These are phyloP conservation scores for Russula vinacea DNA, from an alignment of 768 basidiomycete genomes.

Conservation along the genomic window DNA sequence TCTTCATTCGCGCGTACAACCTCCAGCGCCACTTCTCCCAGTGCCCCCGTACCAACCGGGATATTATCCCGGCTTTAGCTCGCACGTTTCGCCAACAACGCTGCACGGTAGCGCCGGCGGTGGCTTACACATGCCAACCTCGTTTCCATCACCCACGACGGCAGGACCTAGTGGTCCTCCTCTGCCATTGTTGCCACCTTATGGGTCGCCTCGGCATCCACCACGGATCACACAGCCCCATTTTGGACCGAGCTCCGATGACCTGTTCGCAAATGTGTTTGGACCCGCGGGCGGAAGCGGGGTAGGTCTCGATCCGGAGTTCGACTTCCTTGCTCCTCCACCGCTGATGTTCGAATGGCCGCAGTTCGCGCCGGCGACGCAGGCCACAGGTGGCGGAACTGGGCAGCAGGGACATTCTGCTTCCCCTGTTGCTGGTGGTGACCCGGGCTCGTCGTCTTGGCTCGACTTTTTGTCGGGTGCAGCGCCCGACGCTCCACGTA, in stretches of 20 bases:
- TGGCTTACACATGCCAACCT: conserved; percentile 6
- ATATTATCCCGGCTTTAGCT: conserved; percentile 8
- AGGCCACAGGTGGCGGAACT: conserved; percentile 9
- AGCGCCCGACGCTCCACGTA: conserved; percentile 14
- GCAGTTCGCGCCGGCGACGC: conserved; percentile 28
- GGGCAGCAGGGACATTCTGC: conserved; percentile 6
- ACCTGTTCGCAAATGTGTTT: conserved; percentile 30
- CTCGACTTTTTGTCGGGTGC: conserved; percentile 29
- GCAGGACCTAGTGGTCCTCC: conserved; percentile 1
- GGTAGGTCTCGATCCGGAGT: conserved; percentile 29
- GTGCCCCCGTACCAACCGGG: conserved; percentile 10
- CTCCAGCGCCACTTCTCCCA: neutral
- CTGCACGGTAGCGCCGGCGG: neutral
- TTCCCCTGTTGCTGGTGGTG: neutral
- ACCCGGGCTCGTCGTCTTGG: conserved; percentile 24
- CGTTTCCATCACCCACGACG: conserved; percentile 18
- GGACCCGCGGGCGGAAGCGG: conserved; percentile 26
- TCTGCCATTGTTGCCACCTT: conserved; percentile 11
- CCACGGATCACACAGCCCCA: conserved; percentile 23
- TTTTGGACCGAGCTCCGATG: conserved; percentile 20
- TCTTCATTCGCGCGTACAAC: neutral
- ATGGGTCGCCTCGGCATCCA: conserved; percentile 22
- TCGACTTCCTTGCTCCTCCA: conserved; percentile 23
- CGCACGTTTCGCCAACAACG: conserved; percentile 11
- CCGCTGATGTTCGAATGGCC: conserved; percentile 33